Conservation (phyloP, 495 filamentous ascomycete species). For the Lasiosphaeria hispida region DNA sequence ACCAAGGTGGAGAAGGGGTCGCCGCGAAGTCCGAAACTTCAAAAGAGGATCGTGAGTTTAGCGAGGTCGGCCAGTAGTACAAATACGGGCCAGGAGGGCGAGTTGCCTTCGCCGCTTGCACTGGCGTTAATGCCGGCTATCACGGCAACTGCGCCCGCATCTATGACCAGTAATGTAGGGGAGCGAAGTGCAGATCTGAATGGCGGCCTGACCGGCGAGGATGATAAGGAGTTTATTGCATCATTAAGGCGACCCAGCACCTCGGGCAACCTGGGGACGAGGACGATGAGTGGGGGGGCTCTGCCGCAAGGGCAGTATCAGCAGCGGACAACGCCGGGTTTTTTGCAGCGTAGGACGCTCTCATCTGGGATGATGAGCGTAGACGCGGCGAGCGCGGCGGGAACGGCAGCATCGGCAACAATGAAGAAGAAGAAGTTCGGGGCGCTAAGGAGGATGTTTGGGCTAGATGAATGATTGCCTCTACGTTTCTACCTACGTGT, state of each 20-base stretch:
- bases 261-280: constrained; percentile 34
- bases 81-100: not conserved
- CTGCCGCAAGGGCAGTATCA: constrained; percentile 1
- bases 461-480: constrained; percentile 44
- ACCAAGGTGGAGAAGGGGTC: not conserved
- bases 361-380: constrained; percentile 17
- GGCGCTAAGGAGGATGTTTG: constrained; percentile 54
- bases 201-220: not conserved
- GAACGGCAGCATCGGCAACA: constrained; percentile 40
- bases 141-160: too few relatives aligned
- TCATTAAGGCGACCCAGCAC: constrained; percentile 23
- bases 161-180: not conserved
- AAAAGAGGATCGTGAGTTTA: constrained; percentile 30
- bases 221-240: constrained; percentile 7
- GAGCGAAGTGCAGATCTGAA: too few relatives aligned
- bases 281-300: constrained; percentile 23
- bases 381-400: constrained; percentile 27
- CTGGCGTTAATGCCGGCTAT: not conserved
- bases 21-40: constrained; percentile 29
- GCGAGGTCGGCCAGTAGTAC: constrained; percentile 5
- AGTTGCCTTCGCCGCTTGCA: not conserved
- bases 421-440: constrained; percentile 63
- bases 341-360: constrained; percentile 18
- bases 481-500: not conserved
- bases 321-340: constrained; percentile 1